phyloP scores from a whole-genome alignment of 2,329 filamentous ascomycete genomes.

The Cladosporium sp. region DNA sequence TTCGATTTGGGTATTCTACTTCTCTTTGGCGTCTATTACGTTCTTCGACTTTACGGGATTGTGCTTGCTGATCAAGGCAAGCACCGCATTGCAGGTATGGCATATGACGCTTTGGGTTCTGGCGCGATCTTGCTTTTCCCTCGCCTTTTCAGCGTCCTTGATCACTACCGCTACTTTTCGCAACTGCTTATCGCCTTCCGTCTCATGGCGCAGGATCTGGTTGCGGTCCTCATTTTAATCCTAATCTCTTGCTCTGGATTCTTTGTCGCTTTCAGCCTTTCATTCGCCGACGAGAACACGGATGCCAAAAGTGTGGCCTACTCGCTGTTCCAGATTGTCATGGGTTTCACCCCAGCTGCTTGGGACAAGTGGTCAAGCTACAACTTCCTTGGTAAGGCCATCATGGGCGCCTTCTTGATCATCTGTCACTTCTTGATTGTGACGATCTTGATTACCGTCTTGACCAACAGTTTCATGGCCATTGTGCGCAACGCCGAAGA shows the following conservation, averaged over 20 bases:
- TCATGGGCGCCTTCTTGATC: slow-evolving; percentile 82
- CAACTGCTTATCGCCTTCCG: slow-evolving; percentile 91
- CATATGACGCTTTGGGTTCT: slow-evolving; percentile 90
- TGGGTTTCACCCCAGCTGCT: slow-evolving; percentile 93
- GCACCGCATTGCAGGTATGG: slow-evolving; percentile 74
- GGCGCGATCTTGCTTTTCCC: slow-evolving; percentile 89
- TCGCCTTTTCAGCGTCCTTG: slow-evolving; percentile 86
- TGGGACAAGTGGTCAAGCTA: slow-evolving; percentile 88
- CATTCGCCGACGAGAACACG: slow-evolving; percentile 68
- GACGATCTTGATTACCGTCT: slow-evolving; percentile 90
- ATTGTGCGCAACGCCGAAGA: slow-evolving; percentile 92
- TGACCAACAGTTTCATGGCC: slow-evolving; percentile 94
- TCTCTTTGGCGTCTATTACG: slow-evolving; percentile 84
- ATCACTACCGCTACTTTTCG: slow-evolving; percentile 95
- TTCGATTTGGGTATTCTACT: slow-evolving; percentile 90
- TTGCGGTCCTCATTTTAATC: slow-evolving; percentile 80
- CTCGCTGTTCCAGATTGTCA: slow-evolving; percentile 87
- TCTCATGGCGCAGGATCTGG: slow-evolving; percentile 87
- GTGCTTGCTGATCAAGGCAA: slow-evolving; percentile 71
- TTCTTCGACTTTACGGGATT: slow-evolving; percentile 83
- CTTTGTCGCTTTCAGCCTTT: slow-evolving; percentile 89
- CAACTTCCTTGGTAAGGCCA: slow-evolving; percentile 72
- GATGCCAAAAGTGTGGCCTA: slow-evolving; percentile 77
- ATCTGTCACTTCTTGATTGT: slow-evolving; percentile 95
- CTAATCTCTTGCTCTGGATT: slow-evolving; percentile 90